Evolutionary conservation across 192 early-diverging fungal genomes (phyloP), one percentile per base, ranked within the genome.

Genomic region (Geosiphon pyriformis): DNA sequence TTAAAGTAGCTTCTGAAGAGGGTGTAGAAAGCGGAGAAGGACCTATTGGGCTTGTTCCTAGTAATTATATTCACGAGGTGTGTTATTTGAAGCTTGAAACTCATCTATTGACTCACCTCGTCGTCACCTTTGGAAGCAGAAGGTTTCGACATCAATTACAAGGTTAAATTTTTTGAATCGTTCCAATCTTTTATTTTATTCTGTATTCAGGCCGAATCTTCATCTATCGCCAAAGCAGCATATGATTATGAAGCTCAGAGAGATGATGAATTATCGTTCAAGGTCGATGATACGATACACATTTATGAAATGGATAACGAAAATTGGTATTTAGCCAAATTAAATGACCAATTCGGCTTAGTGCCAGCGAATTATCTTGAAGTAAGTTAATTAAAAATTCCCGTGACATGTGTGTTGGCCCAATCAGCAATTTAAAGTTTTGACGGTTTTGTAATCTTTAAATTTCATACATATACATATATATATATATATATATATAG

Each of bases 291-390:
- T 57, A 69, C 76, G 4, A 72, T 98, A 54, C 72, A 82, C 54
- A 73, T 99, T 3, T 87, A 92, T 68, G 92, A 94, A 49, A 84
- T 85, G 29, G 87, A 87, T 60, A 94, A 95, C 67, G 86, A 85
- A 4, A 94, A 98, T 74, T 99, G 96, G 96, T 94, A 86, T 83
- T 84, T 96, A 67, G 92, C 85, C 22, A 83, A 83, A 65, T 75
- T 77, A 29, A 83, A 82, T 30, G 82, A 88, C 64, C 66, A 80
- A 3, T 86, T 88, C 53, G 96, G 96, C 20, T 87, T 96, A 64
- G 85, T 90, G 26, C 96, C 95, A 54, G 85, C 86, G 60, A 89
- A 88, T 48, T 98, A 98, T 74, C 78, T 98, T 10, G 89, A 88
- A 35, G 32, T 22, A 47, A 20, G 34, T 1, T 15, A 15, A 31